Evolutionary conservation across 768 basidiomycete genomes (phyloP).

Genomic region (Boletus sensibilis): DNA sequence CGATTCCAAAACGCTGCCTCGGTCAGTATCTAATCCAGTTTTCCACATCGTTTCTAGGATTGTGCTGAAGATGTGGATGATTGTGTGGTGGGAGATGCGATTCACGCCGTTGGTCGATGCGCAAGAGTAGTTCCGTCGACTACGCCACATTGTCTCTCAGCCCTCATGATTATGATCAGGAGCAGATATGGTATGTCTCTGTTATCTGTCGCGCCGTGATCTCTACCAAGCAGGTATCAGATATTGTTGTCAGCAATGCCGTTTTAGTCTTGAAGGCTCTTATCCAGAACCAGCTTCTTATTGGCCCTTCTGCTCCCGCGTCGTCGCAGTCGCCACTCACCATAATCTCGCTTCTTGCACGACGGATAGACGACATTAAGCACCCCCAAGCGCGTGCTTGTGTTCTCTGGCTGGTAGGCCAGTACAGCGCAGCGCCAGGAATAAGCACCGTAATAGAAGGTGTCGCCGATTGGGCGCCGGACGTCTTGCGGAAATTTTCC

Average conservation of each 20-base stretch:
- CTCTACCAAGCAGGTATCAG: constrained; percentile 40
- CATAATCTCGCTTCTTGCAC: constrained; percentile 79
- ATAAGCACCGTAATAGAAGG: constrained; percentile 45
- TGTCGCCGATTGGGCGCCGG: constrained; percentile 80
- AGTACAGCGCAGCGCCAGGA: constrained; percentile 58
- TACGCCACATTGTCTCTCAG: constrained; percentile 66
- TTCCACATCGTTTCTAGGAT: constrained; percentile 46
- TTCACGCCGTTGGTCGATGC: constrained; percentile 76
- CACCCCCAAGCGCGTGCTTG: constrained; percentile 83
- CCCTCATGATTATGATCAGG: constrained; percentile 78
- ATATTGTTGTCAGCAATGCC: constrained; percentile 72
- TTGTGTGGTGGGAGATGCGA: constrained; percentile 64
- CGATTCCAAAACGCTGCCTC: background rate
- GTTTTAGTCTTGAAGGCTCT: constrained; percentile 85
- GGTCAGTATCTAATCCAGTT: background rate
- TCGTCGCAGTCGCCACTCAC: constrained; percentile 44
- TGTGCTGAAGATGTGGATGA: constrained; percentile 81
- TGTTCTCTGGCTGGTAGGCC: constrained; percentile 91
- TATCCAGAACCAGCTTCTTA: constrained; percentile 63
- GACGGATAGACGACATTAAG: constrained; percentile 72
- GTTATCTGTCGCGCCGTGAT: background rate
- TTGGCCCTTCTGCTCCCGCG: constrained; percentile 30
- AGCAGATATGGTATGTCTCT: constrained; percentile 61
- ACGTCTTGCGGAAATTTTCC: constrained; percentile 77
- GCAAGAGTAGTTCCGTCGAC: constrained; percentile 68